Evolutionary conservation across 495 filamentous ascomycete genomes (phyloP), one percentile per base, ranked within the genome.

Genomic region (Penicillium arizonense): DNA sequence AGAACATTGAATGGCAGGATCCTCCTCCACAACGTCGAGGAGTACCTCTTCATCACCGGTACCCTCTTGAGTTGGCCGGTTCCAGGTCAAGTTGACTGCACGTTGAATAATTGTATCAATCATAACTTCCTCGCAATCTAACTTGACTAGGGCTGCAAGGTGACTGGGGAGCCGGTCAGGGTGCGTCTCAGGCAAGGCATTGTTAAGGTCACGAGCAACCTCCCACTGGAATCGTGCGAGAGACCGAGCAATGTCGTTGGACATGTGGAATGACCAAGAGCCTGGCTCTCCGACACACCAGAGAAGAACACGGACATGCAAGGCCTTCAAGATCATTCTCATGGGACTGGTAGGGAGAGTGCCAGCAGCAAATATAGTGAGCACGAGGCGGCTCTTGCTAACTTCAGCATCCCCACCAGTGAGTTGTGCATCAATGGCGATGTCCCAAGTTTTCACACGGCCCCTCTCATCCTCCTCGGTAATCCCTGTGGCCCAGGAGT

Each of bases 361-460:
- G 24, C 88, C 88, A 11, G 90, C 91, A 24, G 94, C 91, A 59
- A 96, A 85, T 28, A 96, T 79, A 1, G 93, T 96, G 32, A 97
- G 80, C 0, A 90, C 83, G 24, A 97, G 79, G 49, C 93, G 83
- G 60, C 89, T 90, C 68, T 86, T 91, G 73, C 85, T 95, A 58
- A 97, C 87, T 63, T 96, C 89, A 5, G 85, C 80, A 71, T 97
- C 93, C 32, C 93, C 93, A 32, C 93, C 93, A n/a, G 90, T 88
- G 7, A 97, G 82, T 63, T 97, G 93, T 49, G 93, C 92, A 70
- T 97, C 93, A 43, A 96, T 81, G 30, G 93, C 93, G 62, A 96
- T 96, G 38, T 87, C 82, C 93, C 93, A 97, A 0, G 91, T 91
- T 72, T 95, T 96, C 55, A 95, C 81, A 24, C 93, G 82, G 11